Conservation (phyloP, 176 grass and related monocot genomes). For the Rhipidocladum racemiflorum region DNA sequence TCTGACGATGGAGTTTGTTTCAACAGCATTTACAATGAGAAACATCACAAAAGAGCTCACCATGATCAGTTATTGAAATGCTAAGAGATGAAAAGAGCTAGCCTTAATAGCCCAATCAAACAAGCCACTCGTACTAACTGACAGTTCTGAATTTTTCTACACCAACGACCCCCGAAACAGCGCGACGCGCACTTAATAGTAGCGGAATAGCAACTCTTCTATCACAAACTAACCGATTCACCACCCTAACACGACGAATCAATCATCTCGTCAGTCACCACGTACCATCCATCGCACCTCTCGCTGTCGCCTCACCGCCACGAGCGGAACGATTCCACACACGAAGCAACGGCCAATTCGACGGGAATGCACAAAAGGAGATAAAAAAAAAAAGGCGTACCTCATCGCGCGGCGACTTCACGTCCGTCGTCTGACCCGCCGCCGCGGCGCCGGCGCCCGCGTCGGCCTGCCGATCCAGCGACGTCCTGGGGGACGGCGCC, state of each 20-base stretch:
- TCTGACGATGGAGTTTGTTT: not conserved
- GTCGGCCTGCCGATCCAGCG: slow-evolving; percentile 63
- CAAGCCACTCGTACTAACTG: not conserved
- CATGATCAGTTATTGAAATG: not conserved
- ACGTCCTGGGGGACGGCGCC: slow-evolving; percentile 45
- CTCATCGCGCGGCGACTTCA: slow-evolving; percentile 28
- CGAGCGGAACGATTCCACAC: not conserved
- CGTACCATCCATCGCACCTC: not conserved
- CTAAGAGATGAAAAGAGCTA: not conserved
- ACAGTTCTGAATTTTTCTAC: not conserved
- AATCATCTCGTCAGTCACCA: not conserved
- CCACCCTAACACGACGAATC: slow-evolving; percentile 4
- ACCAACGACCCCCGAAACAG: not conserved
- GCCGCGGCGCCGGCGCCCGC: not conserved
- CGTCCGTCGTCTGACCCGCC: not conserved
- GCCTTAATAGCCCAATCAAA: not conserved
- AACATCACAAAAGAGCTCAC: not conserved
- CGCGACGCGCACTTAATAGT: not conserved
- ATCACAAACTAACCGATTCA: slow-evolving; percentile 17
- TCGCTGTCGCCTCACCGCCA: not conserved
- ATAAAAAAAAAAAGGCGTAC: slow-evolving; percentile 27
- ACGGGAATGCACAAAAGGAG: not conserved
- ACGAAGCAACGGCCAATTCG: not conserved
- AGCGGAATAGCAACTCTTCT: not conserved
- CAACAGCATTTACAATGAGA: slow-evolving; percentile 4